phyloP scores from a whole-genome alignment of 2,329 filamentous ascomycete genomes.

The Akanthomyces muscarius region DNA sequence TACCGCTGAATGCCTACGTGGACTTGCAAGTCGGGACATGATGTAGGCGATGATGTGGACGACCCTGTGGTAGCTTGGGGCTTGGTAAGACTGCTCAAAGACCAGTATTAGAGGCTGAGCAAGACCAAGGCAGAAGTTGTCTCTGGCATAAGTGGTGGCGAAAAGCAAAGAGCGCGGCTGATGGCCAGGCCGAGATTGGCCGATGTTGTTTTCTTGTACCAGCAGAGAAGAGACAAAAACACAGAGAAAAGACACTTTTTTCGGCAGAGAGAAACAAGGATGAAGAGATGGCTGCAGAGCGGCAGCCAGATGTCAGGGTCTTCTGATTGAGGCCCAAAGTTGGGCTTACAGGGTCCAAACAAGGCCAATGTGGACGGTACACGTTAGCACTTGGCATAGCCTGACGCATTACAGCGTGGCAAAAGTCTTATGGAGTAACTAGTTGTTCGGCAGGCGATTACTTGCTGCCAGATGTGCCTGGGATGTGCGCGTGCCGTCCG shows the following conservation, averaged over 20 bases:
- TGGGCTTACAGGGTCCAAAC: background rate
- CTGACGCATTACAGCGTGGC: slow-evolving; percentile 5
- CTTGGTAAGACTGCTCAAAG: background rate
- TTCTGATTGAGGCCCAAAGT: background rate
- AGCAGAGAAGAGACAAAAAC: background rate
- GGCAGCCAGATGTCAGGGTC: slow-evolving; percentile 9
- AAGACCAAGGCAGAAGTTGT: slow-evolving; percentile 1
- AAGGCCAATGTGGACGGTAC: background rate
- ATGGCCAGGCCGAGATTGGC: background rate
- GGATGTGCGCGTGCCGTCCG: background rate
- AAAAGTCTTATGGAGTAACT: background rate
- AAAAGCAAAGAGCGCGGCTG: background rate
- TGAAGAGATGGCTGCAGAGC: background rate
- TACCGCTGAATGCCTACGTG: slow-evolving; percentile 2
- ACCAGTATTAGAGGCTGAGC: background rate
- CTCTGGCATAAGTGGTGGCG: background rate
- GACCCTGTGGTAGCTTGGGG: too few relatives aligned
- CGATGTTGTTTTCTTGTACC: background rate
- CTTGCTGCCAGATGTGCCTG: background rate
- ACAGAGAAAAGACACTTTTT: background rate
- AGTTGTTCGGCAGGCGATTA: background rate
- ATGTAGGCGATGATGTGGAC: background rate
- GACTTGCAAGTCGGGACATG: background rate
- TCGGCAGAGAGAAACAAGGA: background rate
- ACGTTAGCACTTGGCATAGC: slow-evolving; percentile 4